Evolutionary conservation across 2,329 filamentous ascomycete genomes (phyloP), one percentile per base, ranked within the genome.

Genomic region (Microsporum audouinii): DNA sequence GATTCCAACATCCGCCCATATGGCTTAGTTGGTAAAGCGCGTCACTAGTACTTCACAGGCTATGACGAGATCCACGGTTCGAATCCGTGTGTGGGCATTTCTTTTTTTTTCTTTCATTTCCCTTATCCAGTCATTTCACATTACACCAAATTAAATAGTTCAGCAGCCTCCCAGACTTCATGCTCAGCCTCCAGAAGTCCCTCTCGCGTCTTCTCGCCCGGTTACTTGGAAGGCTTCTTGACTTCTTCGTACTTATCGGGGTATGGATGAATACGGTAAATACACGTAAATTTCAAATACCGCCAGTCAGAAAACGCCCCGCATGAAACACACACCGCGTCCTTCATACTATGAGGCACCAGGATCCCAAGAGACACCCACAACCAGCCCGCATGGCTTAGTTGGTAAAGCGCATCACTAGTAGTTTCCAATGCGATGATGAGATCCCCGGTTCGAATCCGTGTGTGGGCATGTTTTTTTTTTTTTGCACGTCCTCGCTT

Each of bases 51-150:
- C 17, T 17, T 17, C 17, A 17, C 17, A 17, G 17, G 17, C 17
- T 17, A 71, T 72, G 69, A 70, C 67, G 69, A 71, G 69, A 69
- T 71, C 70, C 66, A 66, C 68, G 65, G 70, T 72, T 72, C 70
- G 67, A 71, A 66, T 69, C 70, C 65, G 68, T 66, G 65, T 68
- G 69, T 67, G 70, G 67, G 70, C 70, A 68, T 36, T 51, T 58
- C 57, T 62, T 64, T 65, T 61, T 5, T 49, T 53, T 17, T 17
- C 17, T 57, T 59, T 38, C 12, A 14, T 17, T 39, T 41, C 4
- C 56, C 29, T 5, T 38, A 33, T 36, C 5, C 34, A 5, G 12
- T n/a, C 8, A 14, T n/a, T 2, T n/a, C n/a, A 12, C 17, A 17
- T 17, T 17, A 17, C 17, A 17, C 17, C 17, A 17, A 17, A 17